Conservation (phyloP, 164 flowering plant species). For the Brasenia schreberi region DNA sequence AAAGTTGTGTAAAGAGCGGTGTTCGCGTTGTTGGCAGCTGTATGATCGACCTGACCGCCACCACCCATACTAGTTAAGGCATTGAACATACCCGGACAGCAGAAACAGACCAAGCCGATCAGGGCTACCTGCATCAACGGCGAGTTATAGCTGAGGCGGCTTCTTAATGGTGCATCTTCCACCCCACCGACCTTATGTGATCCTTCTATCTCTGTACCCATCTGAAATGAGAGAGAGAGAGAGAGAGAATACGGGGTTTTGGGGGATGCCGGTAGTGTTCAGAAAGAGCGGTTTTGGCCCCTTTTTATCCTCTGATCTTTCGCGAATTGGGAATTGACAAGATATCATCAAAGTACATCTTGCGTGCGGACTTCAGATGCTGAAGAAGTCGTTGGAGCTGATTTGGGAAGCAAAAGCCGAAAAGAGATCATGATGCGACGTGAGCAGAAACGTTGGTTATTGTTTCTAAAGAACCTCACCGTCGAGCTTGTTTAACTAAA, state of each 20-base stretch:
- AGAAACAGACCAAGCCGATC: conserved; percentile 85
- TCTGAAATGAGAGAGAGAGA: not conserved
- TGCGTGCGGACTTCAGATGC: too few relatives aligned
- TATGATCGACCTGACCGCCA: conserved; percentile 80
- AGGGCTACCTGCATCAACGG: conserved; percentile 59
- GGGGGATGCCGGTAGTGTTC: not conserved
- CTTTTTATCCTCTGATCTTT: not conserved
- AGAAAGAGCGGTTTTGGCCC: not conserved
- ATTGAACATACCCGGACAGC: conserved; percentile 98
- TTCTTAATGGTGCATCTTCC: not conserved
- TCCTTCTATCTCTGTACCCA: not conserved
- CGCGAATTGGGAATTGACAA: not conserved
- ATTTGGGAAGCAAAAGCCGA: too few relatives aligned
- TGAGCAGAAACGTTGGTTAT: too few relatives aligned
- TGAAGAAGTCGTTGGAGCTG: too few relatives aligned
- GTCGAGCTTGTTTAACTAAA: too few relatives aligned
- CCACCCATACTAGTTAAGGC: conserved; percentile 96
- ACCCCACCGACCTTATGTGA: not conserved
- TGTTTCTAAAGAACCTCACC: too few relatives aligned
- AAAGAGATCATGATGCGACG: too few relatives aligned
- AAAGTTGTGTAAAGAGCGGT: conserved; percentile 90
- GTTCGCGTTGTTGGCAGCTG: conserved; percentile 84
- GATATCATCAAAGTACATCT: too few relatives aligned
- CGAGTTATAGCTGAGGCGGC: conserved; percentile 51
- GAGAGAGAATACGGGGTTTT: not conserved